Evolutionary conservation across 352 stramenopile species (phyloP).

Genomic region (Globisporangium camurandrum): DNA sequence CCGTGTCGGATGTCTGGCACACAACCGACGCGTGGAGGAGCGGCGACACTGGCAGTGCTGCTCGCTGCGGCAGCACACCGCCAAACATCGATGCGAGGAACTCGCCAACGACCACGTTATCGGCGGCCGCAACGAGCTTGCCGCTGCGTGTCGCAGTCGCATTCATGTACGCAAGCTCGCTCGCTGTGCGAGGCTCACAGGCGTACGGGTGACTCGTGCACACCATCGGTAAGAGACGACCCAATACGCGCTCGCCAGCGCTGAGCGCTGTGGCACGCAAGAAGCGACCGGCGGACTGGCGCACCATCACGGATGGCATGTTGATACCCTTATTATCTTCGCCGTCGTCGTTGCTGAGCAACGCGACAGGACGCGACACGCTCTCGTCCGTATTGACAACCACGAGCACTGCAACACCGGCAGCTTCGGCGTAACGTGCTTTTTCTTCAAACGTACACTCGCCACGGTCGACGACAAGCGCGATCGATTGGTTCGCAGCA

Average conservation of each 20-base stretch:
- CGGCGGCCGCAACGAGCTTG: conserved; percentile 15
- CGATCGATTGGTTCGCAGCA: conserved; percentile 23
- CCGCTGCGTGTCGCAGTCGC: conserved; percentile 23
- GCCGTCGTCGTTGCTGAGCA: conserved; percentile 25
- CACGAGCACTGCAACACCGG: conserved; percentile 40
- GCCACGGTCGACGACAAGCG: conserved; percentile 49
- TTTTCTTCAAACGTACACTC: conserved; percentile 65
- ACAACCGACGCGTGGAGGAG: conserved; percentile 18
- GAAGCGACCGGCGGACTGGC: conserved; percentile 36
- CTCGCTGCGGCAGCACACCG: conserved; percentile 24
- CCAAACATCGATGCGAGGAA: conserved; percentile 52
- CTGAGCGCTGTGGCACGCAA: conserved; percentile 21
- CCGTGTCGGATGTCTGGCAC: conserved; percentile 12
- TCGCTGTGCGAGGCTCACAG: conserved; percentile 22
- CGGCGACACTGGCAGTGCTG: conserved; percentile 14
- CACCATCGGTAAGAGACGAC: conserved; percentile 42
- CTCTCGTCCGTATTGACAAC: conserved; percentile 43
- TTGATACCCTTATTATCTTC: too few species aligned
- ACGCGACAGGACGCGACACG: conserved; percentile 27
- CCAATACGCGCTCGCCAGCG: conserved; percentile 22
- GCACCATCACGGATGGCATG: conserved; percentile 60
- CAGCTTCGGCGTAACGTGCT: conserved; percentile 32
- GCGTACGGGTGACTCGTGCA: conserved; percentile 41
- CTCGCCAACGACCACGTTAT: conserved; percentile 20
- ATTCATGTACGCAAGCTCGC: conserved; percentile 32